Evolutionary conservation across 495 filamentous ascomycete genomes (phyloP), one percentile per base, ranked within the genome.

Genomic region (Trichoderma gamsii): DNA sequence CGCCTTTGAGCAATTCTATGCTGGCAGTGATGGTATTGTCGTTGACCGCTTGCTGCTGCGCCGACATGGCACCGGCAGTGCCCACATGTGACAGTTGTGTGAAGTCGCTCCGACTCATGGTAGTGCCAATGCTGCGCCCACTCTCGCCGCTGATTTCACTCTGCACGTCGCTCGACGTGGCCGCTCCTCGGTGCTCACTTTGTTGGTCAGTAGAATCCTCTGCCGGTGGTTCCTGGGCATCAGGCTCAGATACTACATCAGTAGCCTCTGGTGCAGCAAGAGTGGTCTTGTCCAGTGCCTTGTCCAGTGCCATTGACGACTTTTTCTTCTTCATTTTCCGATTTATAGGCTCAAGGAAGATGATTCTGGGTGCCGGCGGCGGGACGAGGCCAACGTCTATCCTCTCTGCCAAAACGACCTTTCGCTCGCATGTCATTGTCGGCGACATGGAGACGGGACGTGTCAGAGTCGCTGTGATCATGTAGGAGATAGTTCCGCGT

Each of bases 401-500:
- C 69, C 77, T 87, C 75, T 97, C 93, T 11, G 91, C 76, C 18
- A 97, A 78, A 51, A 87, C 87, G 66, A 99, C 82, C 72, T 94
- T 94, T 61, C 85, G 82, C 72, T 94, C 90, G 79, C 89, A 93
- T 46, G 84, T 89, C 11, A 87, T 81, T 7, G 88, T 93, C 13
- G 94, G 87, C 38, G 90, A 86, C 68, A 97, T 92, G 16, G 93
- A 89, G 0, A 90, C 93, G 7, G 96, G 95, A 65, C 92, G 87
- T 11, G 96, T 99, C 63, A 98, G 73, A 32, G 92, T 97, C 56
- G 94, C 88, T 21, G 90, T 91, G 72, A 98, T 85, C 78, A 91
- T 86, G 79, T 98, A 99, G 9, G 89, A 89, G 72, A 99, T 92
- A 16, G 91, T 92, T 25, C 96, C 95, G 71, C 93, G 88, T 80